Conservation (phyloP, 1,139 yeast genomes). For the Yamadazyma dendronema region DNA sequence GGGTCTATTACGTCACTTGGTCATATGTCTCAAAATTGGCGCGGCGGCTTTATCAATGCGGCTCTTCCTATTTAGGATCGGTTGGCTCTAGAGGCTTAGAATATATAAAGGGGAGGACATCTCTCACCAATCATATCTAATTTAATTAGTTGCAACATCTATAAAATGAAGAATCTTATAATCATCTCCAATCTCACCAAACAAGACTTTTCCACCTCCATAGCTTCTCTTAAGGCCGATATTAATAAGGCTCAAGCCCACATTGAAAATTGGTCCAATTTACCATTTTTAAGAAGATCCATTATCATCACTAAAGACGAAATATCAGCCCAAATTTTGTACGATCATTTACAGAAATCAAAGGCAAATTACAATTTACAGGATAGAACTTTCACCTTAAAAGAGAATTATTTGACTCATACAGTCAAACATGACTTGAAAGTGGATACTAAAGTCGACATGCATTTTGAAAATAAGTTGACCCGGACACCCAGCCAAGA, state of each 20-base stretch:
- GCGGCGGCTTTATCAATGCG: conserved; percentile 1
- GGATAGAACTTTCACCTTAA: conserved; percentile 12
- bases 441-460: conserved; percentile 14
- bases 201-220: conserved; percentile 8
- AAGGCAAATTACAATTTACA: conserved; percentile 7
- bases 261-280: conserved; percentile 38
- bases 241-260: conserved; percentile 6
- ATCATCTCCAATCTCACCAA: conserved; percentile 14
- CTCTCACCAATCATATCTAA: too few species aligned
- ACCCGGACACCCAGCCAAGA: conserved; percentile 6
- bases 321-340: conserved; percentile 25
- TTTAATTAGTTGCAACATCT: too few species aligned
- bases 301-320: conserved; percentile 41
- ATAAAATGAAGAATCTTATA: conserved; percentile 14
- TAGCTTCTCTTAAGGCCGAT: conserved; percentile 5
- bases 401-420: conserved; percentile 13
- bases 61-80: too few species aligned
- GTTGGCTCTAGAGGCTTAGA: conserved; percentile 2
- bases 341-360: conserved; percentile 18
- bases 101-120: conserved; percentile 1
- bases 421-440: conserved; percentile 8
- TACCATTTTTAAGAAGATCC: conserved; percentile 41
- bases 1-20: too few species aligned
- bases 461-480: conserved; percentile 14
- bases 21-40: too few species aligned